Evolutionary conservation across 345 rosid genomes (phyloP).

Genomic region (Sisymbrium irio): DNA sequence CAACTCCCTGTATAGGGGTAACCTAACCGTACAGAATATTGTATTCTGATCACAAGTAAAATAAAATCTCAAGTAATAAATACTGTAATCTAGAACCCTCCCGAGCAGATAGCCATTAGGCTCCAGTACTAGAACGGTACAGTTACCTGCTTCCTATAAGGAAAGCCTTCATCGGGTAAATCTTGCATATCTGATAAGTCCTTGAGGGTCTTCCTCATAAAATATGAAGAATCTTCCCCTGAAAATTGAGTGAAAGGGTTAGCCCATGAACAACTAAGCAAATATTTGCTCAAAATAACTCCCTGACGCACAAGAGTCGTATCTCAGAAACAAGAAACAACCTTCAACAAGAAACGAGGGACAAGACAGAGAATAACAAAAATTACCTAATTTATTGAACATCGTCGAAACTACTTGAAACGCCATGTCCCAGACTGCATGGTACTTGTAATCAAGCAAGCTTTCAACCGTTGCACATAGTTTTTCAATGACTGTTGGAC

Average conservation of each 20-base stretch:
- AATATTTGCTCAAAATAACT: not conserved
- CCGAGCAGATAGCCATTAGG: not conserved
- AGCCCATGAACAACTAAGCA: constrained; percentile 7
- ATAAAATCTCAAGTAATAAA: constrained; percentile 4
- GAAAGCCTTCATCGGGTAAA: constrained; percentile 82
- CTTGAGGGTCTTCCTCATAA: constrained; percentile 72
- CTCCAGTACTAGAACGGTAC: not conserved
- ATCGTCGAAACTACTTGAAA: constrained; percentile 74
- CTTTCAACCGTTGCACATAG: constrained; percentile 74
- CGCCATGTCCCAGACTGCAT: constrained; percentile 78
- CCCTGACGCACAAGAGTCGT: not conserved
- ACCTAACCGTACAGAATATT: not conserved
- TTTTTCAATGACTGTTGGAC: constrained; percentile 76
- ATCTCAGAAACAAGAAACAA: not conserved
- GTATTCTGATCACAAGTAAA: constrained; percentile 4
- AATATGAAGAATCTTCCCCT: constrained; percentile 70
- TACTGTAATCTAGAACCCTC: constrained; percentile 10
- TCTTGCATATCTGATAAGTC: constrained; percentile 81
- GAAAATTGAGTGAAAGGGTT: constrained; percentile 23
- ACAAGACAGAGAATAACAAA: not conserved
- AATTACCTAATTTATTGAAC: constrained; percentile 83
- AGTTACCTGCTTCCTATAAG: constrained; percentile 78
- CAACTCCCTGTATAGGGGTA: not conserved
- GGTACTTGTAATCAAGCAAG: constrained; percentile 75
- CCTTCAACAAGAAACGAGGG: constrained; percentile 1